Evolutionary conservation across 352 stramenopile species (phyloP), one percentile per base, ranked within the genome.

Genomic region (Phytophthora pistaciae): DNA sequence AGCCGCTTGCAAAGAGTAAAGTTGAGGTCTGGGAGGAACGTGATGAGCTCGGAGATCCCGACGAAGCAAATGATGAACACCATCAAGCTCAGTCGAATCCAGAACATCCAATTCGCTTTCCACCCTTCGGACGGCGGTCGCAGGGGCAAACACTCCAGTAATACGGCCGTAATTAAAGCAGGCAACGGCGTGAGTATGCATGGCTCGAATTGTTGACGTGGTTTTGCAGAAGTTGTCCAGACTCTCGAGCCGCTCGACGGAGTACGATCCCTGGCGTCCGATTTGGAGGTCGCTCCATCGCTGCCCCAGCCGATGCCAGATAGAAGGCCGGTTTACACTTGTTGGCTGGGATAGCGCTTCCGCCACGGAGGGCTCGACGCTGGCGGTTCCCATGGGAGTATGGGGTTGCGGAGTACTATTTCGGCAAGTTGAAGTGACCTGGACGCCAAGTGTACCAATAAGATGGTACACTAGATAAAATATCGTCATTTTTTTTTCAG

Each of bases 61-160:
- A 49, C 48, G 48, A 54, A 54, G 20, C 48, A 29, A 54, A 54
- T 9, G 16, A 53, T 27, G n/a, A 53, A 27, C 46, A 52, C 16
- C n/a, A 40, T 40, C 36, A 44, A 44, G 13, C 13, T 44, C 10
- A 44, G 36, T 14, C 36, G 36, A 44, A 44, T 44, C 36, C 36
- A 44, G 36, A 44, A 44, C 36, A 44, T n/a, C 36, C 36, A 44
- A 16, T 44, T 44, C 16, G 36, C 36, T 6, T 16, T 14, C 36
- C 36, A 44, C 36, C 36, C 36, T 44, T 44, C 36, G 36, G 36
- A 44, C 13, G 13, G 36, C 5, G 36, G 36, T 16, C 16, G 36
- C 36, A 44, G 16, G 16, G 36, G 36, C 36, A 44, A 44, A 44
- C 36, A 44, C 16, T 44, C 36, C 36, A 44, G 36, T 13, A 44